phyloP scores from a whole-genome alignment of 2,329 filamentous ascomycete species.

The Westerdykella ornata region DNA sequence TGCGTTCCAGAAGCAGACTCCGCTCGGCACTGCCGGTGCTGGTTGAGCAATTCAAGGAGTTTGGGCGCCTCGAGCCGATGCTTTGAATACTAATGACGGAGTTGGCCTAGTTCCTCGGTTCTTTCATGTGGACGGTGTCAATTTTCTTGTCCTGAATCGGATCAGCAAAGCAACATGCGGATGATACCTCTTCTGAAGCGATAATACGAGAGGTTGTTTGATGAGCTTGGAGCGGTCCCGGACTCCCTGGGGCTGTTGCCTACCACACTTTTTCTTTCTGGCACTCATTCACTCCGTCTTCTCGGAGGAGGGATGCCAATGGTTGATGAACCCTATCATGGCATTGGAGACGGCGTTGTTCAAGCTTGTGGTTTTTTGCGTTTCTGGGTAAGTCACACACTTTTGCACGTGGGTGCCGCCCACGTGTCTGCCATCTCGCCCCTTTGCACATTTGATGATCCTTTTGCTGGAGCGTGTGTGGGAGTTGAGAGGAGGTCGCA shows the following conservation, averaged over 20 bases:
- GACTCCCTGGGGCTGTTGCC: too few species aligned
- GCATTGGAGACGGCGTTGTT: background rate
- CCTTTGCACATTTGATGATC: background rate
- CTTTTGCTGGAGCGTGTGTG: background rate
- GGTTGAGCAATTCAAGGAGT: slow-evolving; percentile 12
- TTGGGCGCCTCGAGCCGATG: slow-evolving; percentile 1
- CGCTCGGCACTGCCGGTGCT: slow-evolving; percentile 34
- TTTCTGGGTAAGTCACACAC: slow-evolving; percentile 13
- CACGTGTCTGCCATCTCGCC: background rate
- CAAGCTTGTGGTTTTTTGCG: slow-evolving; percentile 1
- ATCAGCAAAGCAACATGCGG: slow-evolving; percentile 6
- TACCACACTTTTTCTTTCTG: background rate
- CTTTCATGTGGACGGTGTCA: slow-evolving; percentile 7
- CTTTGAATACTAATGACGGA: slow-evolving; percentile 20
- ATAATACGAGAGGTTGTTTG: slow-evolving; percentile 3
- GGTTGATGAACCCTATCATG: background rate
- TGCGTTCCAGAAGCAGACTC: slow-evolving; percentile 31
- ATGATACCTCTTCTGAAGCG: slow-evolving; percentile 8
- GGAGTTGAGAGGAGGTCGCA: background rate
- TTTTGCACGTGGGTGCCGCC: background rate
- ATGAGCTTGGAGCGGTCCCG: too few species aligned
- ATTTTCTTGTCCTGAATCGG: slow-evolving; percentile 5
- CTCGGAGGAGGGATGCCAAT: background rate
- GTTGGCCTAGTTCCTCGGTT: slow-evolving; percentile 13
- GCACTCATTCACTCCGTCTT: background rate